Evolutionary conservation across 768 basidiomycete genomes (phyloP).

Genomic region (Chalciporus sphaerocephalus): DNA sequence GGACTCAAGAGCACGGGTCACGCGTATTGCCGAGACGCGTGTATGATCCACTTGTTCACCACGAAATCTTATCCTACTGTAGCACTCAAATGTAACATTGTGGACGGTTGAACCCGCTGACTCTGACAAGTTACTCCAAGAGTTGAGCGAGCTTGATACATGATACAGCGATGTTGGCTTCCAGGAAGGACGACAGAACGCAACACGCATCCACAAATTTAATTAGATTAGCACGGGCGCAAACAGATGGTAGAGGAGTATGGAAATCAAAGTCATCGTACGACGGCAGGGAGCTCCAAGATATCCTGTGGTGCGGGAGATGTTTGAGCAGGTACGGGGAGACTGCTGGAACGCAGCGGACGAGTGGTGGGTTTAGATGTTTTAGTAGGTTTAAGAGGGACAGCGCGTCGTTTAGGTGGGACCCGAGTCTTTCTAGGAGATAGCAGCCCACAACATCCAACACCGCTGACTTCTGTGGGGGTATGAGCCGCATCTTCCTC

Average conservation of each 20-base stretch:
- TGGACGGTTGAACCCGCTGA: no score
- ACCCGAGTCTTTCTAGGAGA: not conserved
- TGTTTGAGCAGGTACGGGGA: not conserved
- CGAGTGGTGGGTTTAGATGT: not conserved
- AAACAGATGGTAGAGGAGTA: no score
- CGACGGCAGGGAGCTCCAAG: not conserved
- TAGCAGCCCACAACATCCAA: not conserved
- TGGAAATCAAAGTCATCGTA: not conserved
- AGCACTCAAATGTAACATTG: no score
- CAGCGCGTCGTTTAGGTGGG: not conserved
- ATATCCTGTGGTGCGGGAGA: not conserved
- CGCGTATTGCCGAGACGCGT: constrained; percentile 1
- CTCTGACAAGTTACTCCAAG: no score
- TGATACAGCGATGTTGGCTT: no score
- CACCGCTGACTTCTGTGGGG: not conserved
- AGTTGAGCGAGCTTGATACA: no score
- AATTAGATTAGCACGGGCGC: no score
- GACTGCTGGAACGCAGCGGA: not conserved
- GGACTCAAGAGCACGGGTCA: not conserved
- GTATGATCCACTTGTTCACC: no score
- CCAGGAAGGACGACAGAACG: no score
- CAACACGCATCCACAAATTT: no score
- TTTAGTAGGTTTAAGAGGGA: not conserved
- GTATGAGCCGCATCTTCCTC: not conserved
- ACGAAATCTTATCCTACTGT: no score